These are phyloP conservation scores for Chlamydomonas sp. DNA, from an alignment of 139 green algal genomes.

Conservation along the genomic window DNA sequence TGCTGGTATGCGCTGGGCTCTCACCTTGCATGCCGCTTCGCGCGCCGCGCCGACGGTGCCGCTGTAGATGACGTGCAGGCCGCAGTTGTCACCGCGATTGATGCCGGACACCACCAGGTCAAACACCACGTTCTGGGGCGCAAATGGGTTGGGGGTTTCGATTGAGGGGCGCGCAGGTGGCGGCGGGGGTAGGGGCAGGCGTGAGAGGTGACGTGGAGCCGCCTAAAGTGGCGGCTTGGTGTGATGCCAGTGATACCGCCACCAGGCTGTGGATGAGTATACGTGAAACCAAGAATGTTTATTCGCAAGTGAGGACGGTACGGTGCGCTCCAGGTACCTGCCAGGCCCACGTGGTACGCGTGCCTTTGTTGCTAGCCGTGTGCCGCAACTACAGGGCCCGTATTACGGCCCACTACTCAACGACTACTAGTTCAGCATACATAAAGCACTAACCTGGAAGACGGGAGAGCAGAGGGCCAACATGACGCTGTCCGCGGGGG, in stretches of 20 bases:
- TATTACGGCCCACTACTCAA: not conserved
- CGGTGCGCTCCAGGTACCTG: too few species aligned
- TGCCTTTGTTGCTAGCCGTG: not conserved
- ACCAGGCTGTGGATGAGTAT: too few species aligned
- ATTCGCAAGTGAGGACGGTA: too few species aligned
- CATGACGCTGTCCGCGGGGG: conserved; percentile 62
- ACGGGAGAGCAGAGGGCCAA: conserved; percentile 43
- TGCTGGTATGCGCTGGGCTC: not conserved
- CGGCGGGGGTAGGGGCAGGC: too few species aligned
- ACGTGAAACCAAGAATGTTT: too few species aligned
- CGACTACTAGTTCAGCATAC: too few species aligned
- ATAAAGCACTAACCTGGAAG: conserved; percentile 6
- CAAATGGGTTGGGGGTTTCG: not conserved
- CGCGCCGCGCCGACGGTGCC: conserved; percentile 79
- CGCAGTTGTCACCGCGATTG: conserved; percentile 86
- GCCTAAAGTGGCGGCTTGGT: not conserved
- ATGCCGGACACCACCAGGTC: conserved; percentile 70
- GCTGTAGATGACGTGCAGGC: conserved; percentile 82
- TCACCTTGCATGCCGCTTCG: conserved; percentile 77
- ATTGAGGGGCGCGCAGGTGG: not conserved
- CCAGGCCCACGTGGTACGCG: too few species aligned
- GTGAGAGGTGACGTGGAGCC: not conserved
- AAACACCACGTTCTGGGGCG: conserved; percentile 28
- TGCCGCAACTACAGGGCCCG: not conserved
- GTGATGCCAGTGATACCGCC: not conserved